Conservation (phyloP, 805 yeast species). For the Schizosaccharomyces lindneri region DNA sequence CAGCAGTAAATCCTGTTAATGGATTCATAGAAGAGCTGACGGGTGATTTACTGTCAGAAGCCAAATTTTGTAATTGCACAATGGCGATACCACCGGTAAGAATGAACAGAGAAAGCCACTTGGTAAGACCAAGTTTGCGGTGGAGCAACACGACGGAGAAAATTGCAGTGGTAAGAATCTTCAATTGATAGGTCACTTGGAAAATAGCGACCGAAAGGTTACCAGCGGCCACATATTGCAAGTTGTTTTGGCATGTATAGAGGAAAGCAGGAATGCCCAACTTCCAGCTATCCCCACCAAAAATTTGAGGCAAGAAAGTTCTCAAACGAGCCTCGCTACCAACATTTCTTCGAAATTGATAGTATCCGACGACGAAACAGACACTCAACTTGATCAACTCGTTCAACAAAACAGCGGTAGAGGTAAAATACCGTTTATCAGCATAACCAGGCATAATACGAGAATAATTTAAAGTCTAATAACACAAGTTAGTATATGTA, state of each 20-base stretch:
- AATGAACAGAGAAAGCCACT: constrained; percentile 17
- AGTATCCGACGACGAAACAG: constrained; percentile 12
- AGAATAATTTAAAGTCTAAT: constrained; percentile 17
- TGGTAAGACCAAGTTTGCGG: constrained; percentile 12
- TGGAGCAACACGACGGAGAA: constrained; percentile 18
- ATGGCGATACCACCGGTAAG: constrained; percentile 18
- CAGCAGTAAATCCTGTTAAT: constrained; percentile 15
- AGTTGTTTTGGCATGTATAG: constrained; percentile 15
- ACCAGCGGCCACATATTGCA: constrained; percentile 16
- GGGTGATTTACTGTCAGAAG: constrained; percentile 3
- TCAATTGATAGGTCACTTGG: constrained; percentile 21
- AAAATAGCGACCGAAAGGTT: constrained; percentile 20
- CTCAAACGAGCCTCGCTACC: constrained; percentile 3
- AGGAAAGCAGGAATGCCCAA: constrained; percentile 19
- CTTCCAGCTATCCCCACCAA: constrained; percentile 18
- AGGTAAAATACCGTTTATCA: constrained; percentile 15
- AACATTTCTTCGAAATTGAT: constrained; percentile 8
- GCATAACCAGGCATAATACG: constrained; percentile 17
- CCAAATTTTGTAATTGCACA: constrained; percentile 14
- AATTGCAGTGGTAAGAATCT: constrained; percentile 20
- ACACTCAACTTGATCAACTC: constrained; percentile 16
- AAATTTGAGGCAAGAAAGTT: constrained; percentile 12
- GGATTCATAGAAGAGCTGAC: constrained; percentile 2
- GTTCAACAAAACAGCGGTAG: constrained; percentile 19
- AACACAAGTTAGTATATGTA: constrained; percentile 8